Evolutionary conservation across 1,139 yeast genomes (phyloP).

Genomic region (Kurtzmaniella quercitrusa): DNA sequence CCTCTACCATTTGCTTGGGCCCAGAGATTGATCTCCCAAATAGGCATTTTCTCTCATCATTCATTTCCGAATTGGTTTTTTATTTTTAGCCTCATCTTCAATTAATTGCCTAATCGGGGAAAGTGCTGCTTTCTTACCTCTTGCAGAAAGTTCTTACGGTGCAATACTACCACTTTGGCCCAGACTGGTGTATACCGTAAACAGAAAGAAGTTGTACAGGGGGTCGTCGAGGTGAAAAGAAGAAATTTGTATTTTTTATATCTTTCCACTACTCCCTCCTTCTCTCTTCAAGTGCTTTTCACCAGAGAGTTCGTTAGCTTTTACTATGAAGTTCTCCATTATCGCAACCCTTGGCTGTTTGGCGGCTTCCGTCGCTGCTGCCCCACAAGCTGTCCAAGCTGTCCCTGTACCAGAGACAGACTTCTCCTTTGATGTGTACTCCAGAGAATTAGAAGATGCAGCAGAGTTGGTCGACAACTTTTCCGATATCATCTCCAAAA

Average conservation of each 20-base stretch:
- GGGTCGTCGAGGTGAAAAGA: background rate
- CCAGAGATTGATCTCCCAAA: background rate
- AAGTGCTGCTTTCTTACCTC: background rate
- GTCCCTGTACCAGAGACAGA: conserved; percentile 16
- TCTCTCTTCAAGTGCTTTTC: background rate
- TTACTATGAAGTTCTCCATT: conserved; percentile 4
- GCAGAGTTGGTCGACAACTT: conserved; percentile 1
- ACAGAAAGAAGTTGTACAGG: background rate
- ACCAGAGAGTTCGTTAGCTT: background rate
- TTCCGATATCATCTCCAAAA: conserved; percentile 8
- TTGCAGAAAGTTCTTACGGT: background rate
- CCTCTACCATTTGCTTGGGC: background rate
- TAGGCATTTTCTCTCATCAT: background rate
- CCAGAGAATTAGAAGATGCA: background rate
- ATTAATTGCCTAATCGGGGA: background rate
- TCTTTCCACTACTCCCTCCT: background rate
- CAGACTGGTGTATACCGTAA: background rate
- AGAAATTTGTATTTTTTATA: background rate
- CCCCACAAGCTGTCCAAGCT: conserved; percentile 16
- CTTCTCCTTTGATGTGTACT: conserved; percentile 12
- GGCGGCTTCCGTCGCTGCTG: conserved; percentile 10
- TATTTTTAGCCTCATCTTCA: background rate
- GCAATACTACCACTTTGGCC: background rate
- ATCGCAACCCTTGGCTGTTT: conserved; percentile 8
- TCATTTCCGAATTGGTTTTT: background rate